Evolutionary conservation across 345 rosid species (phyloP).

Genomic region (Schrenkiella parvula): DNA sequence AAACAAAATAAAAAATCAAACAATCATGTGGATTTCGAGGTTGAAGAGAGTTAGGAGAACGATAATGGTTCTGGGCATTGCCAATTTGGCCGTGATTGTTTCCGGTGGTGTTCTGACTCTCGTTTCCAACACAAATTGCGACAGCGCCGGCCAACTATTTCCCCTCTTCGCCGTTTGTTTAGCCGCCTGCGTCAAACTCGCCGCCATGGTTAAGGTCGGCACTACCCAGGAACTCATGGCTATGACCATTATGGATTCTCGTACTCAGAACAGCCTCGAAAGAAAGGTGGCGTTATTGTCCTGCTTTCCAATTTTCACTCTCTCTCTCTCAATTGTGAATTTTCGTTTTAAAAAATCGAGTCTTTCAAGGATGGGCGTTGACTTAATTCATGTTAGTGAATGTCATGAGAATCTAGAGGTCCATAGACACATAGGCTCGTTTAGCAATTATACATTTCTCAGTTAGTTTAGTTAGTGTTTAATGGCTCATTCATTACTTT

Average conservation of each 20-base stretch:
- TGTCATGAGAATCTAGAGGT: not conserved
- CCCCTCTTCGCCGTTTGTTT: constrained; percentile 46
- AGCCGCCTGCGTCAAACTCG: constrained; percentile 48
- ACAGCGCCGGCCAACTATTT: constrained; percentile 12
- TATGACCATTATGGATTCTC: constrained; percentile 49
- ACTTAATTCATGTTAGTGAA: not conserved
- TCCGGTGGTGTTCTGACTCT: constrained; percentile 48
- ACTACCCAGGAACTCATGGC: constrained; percentile 73
- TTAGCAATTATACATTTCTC: not conserved
- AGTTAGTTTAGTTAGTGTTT: not conserved
- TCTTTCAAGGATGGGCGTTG: not conserved
- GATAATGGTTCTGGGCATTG: constrained; percentile 41
- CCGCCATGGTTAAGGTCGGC: constrained; percentile 51
- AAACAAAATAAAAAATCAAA: not conserved
- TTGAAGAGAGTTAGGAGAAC: constrained; percentile 45
- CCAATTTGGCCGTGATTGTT: constrained; percentile 44
- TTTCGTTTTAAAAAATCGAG: not conserved
- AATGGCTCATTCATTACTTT: not conserved
- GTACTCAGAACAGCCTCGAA: constrained; percentile 41
- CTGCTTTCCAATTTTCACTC: not conserved
- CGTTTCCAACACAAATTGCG: constrained; percentile 38
- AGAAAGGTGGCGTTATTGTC: constrained; percentile 44
- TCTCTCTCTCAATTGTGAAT: not conserved
- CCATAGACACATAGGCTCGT: not conserved
- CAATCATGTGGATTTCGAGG: constrained; percentile 38